These are phyloP conservation scores for Penicillium flavigenum DNA, from an alignment of 495 filamentous ascomycete genomes.

Conservation along the genomic window DNA sequence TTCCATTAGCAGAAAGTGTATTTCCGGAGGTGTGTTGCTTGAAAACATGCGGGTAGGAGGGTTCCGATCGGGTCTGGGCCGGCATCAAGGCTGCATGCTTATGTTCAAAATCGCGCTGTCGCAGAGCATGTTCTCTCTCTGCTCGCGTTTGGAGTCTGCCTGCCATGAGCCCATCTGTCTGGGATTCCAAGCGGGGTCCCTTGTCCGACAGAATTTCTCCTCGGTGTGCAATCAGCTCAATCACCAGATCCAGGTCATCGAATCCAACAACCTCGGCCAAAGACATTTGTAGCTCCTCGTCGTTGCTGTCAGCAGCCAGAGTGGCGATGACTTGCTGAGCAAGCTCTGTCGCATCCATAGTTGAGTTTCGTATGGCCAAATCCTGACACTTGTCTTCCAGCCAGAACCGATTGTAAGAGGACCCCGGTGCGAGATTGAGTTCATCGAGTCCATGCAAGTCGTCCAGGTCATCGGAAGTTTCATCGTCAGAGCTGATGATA, in stretches of 20 bases:
- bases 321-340: conserved; percentile 69
- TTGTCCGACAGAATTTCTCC: conserved; percentile 54
- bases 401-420: conserved; percentile 54
- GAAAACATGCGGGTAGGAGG: conserved; percentile 91
- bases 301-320: conserved; percentile 62
- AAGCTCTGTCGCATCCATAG: conserved; percentile 60
- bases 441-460: conserved; percentile 27
- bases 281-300: conserved; percentile 83
- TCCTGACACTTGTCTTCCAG: conserved; percentile 61
- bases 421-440: conserved; percentile 17
- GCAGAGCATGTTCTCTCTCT: conserved; percentile 74
- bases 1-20: conserved; percentile 69
- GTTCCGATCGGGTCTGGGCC: conserved; percentile 56
- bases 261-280: conserved; percentile 92
- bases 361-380: conserved; percentile 58
- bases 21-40: conserved; percentile 78
- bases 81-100: conserved; percentile 71
- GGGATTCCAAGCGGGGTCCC: conserved; percentile 35
- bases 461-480: conserved; percentile 51
- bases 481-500: conserved; percentile 72
- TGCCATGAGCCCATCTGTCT: conserved; percentile 50
- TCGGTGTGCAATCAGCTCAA: conserved; percentile 75
- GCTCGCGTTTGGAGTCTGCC: conserved; percentile 67
- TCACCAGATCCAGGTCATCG: conserved; percentile 86
- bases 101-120: conserved; percentile 74